Evolutionary conservation across 2,329 filamentous ascomycete genomes (phyloP).

Genomic region (Sordariomycetes sp.): DNA sequence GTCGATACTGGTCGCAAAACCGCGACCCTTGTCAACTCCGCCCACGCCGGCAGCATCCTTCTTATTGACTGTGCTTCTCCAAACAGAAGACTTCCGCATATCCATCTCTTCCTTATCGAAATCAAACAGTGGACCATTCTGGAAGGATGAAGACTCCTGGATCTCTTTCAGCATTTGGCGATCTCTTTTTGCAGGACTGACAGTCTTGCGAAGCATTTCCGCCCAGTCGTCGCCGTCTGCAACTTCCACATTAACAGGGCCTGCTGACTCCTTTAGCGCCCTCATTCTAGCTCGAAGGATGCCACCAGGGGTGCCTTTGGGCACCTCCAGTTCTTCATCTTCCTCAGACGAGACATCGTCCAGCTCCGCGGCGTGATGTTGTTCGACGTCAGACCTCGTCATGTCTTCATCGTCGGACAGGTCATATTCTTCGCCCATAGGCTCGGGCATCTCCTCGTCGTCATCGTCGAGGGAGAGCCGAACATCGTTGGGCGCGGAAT

Average conservation of each 20-base stretch:
- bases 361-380: slow-evolving; percentile 70
- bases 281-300: slow-evolving; percentile 56
- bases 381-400: slow-evolving; percentile 68
- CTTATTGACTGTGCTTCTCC: slow-evolving; percentile 20
- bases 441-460: slow-evolving; percentile 44
- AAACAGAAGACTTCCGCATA: slow-evolving; percentile 29
- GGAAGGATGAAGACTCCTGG: slow-evolving; percentile 41
- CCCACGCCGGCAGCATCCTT: slow-evolving; percentile 17
- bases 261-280: slow-evolving; percentile 50
- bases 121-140: slow-evolving; percentile 14
- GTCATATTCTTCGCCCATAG: slow-evolving; percentile 70
- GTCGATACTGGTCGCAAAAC: slow-evolving; percentile 84
- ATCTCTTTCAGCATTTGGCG: slow-evolving; percentile 58
- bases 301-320: slow-evolving; percentile 41
- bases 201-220: slow-evolving; percentile 85
- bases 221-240: slow-evolving; percentile 79
- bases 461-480: slow-evolving; percentile 55
- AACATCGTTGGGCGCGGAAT: slow-evolving; percentile 58
- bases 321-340: slow-evolving; percentile 32
- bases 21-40: slow-evolving; percentile 41
- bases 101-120: slow-evolving; percentile 37
- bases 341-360: slow-evolving; percentile 47
- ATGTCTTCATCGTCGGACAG: slow-evolving; percentile 61
- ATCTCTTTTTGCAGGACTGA: slow-evolving; percentile 89
- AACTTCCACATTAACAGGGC: slow-evolving; percentile 51